A percentile compares a stretch with the other conserved stretches of the same genome.
These are phyloP conservation scores for Chaetomium globosum DNA, from an alignment of 2,329 filamentous ascomycete genomes.

Conservation along the genomic window DNA sequence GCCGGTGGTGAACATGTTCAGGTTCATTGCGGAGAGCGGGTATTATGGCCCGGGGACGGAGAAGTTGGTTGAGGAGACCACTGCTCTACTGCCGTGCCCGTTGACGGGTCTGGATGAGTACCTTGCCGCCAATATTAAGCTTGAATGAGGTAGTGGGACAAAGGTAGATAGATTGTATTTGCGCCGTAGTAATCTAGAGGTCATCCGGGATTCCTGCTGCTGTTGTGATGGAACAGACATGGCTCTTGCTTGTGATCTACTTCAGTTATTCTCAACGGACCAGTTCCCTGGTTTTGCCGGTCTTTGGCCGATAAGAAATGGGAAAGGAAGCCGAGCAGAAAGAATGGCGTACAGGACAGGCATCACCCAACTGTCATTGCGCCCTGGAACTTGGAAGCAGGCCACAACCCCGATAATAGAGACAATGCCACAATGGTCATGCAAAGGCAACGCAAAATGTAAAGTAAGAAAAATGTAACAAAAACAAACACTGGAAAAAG, in stretches of 20 bases:
- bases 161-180: background rate
- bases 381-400: background rate
- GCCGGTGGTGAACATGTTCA: slow-evolving; percentile 34
- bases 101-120: slow-evolving; percentile 44
- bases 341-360: too few species aligned
- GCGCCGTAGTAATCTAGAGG: too few species aligned
- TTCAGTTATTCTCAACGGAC: background rate
- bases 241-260: background rate
- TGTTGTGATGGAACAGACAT: background rate
- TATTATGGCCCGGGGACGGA: slow-evolving; percentile 43
- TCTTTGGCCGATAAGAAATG: background rate
- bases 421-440: background rate
- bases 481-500: background rate
- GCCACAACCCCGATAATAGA: background rate
- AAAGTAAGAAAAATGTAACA: background rate
- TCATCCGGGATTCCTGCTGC: background rate
- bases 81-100: slow-evolving; percentile 38
- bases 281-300: background rate
- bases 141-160: background rate
- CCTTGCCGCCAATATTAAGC: slow-evolving; percentile 33
- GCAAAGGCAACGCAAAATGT: background rate
- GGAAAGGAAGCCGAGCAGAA: background rate
- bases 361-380: background rate
- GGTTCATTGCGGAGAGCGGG: slow-evolving; percentile 41
- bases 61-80: slow-evolving; percentile 40